Evolutionary conservation across 2,329 filamentous ascomycete species (phyloP).

Genomic region (Epichloe elymi): DNA sequence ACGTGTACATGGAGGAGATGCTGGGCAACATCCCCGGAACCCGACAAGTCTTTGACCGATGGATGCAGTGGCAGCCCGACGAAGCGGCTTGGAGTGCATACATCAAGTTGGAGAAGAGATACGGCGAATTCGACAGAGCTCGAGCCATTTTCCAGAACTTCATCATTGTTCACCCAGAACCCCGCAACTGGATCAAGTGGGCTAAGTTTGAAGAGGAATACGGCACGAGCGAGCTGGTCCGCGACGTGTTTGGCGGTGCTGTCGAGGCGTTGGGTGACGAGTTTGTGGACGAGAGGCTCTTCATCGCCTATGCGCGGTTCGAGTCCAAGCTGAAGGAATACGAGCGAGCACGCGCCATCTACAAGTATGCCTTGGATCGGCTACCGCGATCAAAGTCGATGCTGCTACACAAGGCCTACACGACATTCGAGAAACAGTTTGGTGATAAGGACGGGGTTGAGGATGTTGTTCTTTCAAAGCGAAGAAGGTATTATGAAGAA

Average conservation of each 20-base stretch:
- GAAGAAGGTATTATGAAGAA: conserved; percentile 86
- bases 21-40: conserved; percentile 87
- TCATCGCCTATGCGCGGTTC: conserved; percentile 90
- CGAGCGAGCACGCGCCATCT: conserved; percentile 85
- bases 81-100: conserved; percentile 93
- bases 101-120: conserved; percentile 93
- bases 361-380: conserved; percentile 90
- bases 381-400: conserved; percentile 78
- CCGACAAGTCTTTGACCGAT: conserved; percentile 87
- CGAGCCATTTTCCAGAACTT: conserved; percentile 81
- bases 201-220: conserved; percentile 93
- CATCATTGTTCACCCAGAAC: conserved; percentile 84
- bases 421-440: conserved; percentile 96
- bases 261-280: conserved; percentile 87
- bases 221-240: conserved; percentile 79
- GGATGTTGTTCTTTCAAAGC: conserved; percentile 88
- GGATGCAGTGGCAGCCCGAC: conserved; percentile 97
- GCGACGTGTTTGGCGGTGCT: conserved; percentile 80
- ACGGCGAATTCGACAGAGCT: conserved; percentile 83
- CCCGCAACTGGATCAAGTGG: conserved; percentile 98
- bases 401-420: conserved; percentile 83
- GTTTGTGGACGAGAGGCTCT: conserved; percentile 90
- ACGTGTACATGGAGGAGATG: conserved; percentile 98
- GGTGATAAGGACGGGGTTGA: conserved; percentile 88
- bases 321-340: conserved; percentile 93